These are phyloP conservation scores for Porodaedalea pini DNA, from an alignment of 1,284 basidiomycete species.

Conservation along the genomic window DNA sequence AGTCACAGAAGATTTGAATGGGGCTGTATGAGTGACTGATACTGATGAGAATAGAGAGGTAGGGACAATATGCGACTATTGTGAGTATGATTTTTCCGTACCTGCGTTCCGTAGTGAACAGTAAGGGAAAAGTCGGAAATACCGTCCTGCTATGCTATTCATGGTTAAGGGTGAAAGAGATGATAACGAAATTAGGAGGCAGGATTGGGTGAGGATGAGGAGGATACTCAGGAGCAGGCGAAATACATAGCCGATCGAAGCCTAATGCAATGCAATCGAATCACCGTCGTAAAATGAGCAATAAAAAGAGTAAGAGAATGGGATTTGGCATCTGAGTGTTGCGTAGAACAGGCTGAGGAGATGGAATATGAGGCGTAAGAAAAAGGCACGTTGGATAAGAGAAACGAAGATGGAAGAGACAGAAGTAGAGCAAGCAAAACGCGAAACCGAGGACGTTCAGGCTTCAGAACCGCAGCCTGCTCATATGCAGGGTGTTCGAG, in stretches of 20 bases:
- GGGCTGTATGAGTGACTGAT: too few relatives aligned
- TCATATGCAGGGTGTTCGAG: slow-evolving; percentile 17
- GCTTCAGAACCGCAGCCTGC: slow-evolving; percentile 6
- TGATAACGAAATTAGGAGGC: neutral
- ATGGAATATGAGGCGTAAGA: neutral
- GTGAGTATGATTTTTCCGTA: too few relatives aligned
- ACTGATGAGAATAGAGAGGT: too few relatives aligned
- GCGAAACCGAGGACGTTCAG: neutral
- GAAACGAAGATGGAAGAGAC: neutral
- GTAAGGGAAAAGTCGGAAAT: too few relatives aligned
- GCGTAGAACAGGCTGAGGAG: neutral
- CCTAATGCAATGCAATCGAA: neutral
- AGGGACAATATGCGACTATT: too few relatives aligned
- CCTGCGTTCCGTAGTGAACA: too few relatives aligned
- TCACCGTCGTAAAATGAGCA: neutral
- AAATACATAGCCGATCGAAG: neutral
- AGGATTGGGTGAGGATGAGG: neutral
- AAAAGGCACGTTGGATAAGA: neutral
- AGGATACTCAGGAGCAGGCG: neutral
- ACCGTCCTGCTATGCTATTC: too few relatives aligned
- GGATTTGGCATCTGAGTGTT: too few relatives aligned
- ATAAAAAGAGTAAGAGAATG: neutral
- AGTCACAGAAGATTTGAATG: too few relatives aligned
- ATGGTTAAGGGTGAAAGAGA: too few relatives aligned
- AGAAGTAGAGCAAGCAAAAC: neutral